These are phyloP conservation scores for Aspergillus bridgeri DNA, from an alignment of 495 filamentous ascomycete species.

Conservation along the genomic window DNA sequence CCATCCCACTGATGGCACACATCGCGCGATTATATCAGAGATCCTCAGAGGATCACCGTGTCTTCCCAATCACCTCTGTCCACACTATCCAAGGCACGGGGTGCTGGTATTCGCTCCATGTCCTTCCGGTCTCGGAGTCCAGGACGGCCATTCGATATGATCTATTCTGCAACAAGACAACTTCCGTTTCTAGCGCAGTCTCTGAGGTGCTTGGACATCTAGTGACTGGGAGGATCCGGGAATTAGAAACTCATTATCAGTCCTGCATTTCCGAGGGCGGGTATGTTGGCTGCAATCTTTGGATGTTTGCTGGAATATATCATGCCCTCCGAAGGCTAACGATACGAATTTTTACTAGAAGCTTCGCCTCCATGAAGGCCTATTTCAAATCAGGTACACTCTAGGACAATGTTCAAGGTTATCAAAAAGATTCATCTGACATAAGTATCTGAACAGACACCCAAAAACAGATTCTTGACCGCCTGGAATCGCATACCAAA, in stretches of 20 bases:
- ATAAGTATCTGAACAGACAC: neutral
- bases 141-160: slow-evolving; percentile 23
- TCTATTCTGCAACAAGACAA: slow-evolving; percentile 10
- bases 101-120: slow-evolving; percentile 17
- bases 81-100: slow-evolving; percentile 10
- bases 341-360: neutral
- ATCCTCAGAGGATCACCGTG: neutral
- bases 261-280: neutral
- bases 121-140: slow-evolving; percentile 17
- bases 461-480: slow-evolving; percentile 16
- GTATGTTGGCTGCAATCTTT: neutral
- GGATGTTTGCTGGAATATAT: neutral
- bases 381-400: neutral
- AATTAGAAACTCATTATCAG: slow-evolving; percentile 16
- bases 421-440: neutral
- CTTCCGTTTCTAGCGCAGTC: neutral
- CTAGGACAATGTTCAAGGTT: neutral
- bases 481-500: slow-evolving; percentile 28
- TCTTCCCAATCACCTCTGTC: slow-evolving; percentile 20
- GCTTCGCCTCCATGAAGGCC: neutral
- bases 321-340: too few species aligned
- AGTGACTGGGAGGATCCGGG: slow-evolving; percentile 1
- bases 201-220: neutral
- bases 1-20: neutral
- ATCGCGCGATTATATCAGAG: neutral